Evolutionary conservation across 1,139 yeast species (phyloP).

Genomic region (Trichomonascaceae sp.): DNA sequence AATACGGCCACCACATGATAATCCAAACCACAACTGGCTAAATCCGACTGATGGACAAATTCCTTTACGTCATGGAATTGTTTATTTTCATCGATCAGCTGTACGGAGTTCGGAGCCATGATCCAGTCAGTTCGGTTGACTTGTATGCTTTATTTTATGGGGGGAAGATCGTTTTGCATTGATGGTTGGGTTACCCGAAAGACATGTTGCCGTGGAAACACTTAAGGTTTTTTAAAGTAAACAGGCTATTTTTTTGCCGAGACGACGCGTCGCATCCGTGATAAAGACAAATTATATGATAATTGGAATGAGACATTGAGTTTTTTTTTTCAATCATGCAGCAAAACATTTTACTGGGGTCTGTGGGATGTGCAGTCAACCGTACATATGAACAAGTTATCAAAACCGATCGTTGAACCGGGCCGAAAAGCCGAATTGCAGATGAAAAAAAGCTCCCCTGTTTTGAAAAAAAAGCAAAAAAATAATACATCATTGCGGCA

Average conservation of each 20-base stretch:
- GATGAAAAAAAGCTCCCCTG: neutral
- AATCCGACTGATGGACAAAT: constrained; percentile 34
- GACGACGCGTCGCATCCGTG: neutral
- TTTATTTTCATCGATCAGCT: constrained; percentile 75
- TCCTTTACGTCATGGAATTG: constrained; percentile 40
- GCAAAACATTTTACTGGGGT: neutral
- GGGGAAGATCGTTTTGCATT: neutral
- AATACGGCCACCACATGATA: constrained; percentile 92
- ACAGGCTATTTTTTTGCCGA: too few relatives aligned
- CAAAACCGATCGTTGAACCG: neutral
- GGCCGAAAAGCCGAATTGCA: neutral
- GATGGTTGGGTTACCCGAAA: neutral
- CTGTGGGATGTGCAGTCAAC: too few relatives aligned
- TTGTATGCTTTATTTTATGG: neutral
- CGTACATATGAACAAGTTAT: neutral
- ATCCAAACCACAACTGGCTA: constrained; percentile 52
- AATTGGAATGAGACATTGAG: too few relatives aligned
- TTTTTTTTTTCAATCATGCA: too few relatives aligned
- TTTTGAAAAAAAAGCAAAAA: neutral
- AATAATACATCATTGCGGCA: neutral
- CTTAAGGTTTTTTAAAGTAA: too few relatives aligned
- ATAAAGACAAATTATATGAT: too few relatives aligned
- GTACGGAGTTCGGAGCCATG: constrained; percentile 35
- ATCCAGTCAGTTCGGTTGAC: neutral
- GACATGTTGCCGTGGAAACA: neutral